Evolutionary conservation across 139 green algal genomes (phyloP), one percentile per base, ranked within the genome.

Genomic region (Coelastrella sp.): DNA sequence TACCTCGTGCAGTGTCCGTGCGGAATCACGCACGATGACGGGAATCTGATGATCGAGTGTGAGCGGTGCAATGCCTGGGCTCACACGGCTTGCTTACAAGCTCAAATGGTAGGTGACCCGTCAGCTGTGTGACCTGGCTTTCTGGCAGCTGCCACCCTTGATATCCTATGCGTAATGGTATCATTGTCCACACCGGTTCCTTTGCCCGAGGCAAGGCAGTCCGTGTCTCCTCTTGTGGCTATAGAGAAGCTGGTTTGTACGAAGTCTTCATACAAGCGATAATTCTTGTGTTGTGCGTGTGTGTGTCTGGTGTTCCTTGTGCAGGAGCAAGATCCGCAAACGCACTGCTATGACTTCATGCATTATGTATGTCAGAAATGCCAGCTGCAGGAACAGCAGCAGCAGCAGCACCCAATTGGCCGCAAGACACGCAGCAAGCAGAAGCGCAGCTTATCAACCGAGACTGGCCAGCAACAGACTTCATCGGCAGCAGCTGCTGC

Each of bases 21-120:
- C 80, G 95, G 95, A 13, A 91, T 94, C 16, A 90, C 73, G 22
- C 92, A 90, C 22, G 95, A 97, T 79, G 95, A 97, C 54, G 95
- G 95, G 5, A 75, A 94, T 76, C 76, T 93, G 80, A 97, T 97
- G 95, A 95, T 97, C 32, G 95, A 97, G 90, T 97, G 95, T 79
- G 95, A 97, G 87, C 10, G 14, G 3, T 97, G 95, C 92, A 91
- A 93, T 5, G 92, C 91, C 13, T 97, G 95, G 95, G 93, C 94
- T 13, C 95, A 97, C 77, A 92, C 83, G 0, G 76, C 47, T 47
- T 97, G 95, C 90, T 79, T 96, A 7, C 56, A 87, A 14, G 17
- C 23, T 60, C 90, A 93, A 77, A 90, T 90, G 86, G 86, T 86
- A 64, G 79, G 76, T 84, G 3, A 5, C 3, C 59, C 2, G 19